Conservation (phyloP, 768 basidiomycete species). For the Mycena rosella region DNA sequence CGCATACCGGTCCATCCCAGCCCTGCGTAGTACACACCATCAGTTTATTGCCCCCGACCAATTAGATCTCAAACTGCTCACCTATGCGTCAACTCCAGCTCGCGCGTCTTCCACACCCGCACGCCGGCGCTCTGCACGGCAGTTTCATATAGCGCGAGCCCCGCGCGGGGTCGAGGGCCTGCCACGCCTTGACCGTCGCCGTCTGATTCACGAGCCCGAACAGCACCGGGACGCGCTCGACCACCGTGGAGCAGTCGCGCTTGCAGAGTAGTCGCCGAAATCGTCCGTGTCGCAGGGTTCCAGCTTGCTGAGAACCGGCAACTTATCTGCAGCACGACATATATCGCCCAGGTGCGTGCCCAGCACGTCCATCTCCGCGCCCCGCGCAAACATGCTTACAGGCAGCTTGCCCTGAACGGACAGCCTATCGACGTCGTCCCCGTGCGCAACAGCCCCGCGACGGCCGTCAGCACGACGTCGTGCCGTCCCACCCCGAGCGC, state of each 20-base stretch:
- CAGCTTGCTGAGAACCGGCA: conserved; percentile 1
- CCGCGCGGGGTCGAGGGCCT: conserved; percentile 1
- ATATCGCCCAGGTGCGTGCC: conserved; percentile 16
- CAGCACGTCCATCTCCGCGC: background rate
- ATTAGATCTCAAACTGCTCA: too few species aligned
- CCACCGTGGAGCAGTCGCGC: conserved; percentile 15
- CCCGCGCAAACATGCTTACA: conserved; percentile 4
- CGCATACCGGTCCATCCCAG: too few species aligned
- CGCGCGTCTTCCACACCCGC: conserved; percentile 7
- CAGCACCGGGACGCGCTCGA: conserved; percentile 3
- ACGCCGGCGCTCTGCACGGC: conserved; percentile 1
- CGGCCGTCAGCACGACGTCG: conserved; percentile 21
- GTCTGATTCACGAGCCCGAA: conserved; percentile 6
- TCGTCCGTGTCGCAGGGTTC: background rate
- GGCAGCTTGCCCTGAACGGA: conserved; percentile 9
- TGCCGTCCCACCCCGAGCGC: conserved; percentile 22
- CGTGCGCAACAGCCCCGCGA: conserved; percentile 11
- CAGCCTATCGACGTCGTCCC: conserved; percentile 1
- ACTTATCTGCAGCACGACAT: background rate
- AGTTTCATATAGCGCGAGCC: conserved; percentile 3
- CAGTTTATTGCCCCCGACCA: too few species aligned
- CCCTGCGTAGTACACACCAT: too few species aligned
- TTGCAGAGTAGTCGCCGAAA: background rate
- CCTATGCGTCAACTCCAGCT: too few species aligned
- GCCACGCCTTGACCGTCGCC: conserved; percentile 19